These are phyloP conservation scores for Sechiopsis laciniata DNA, from an alignment of 306 rosid genomes.

Conservation along the genomic window DNA sequence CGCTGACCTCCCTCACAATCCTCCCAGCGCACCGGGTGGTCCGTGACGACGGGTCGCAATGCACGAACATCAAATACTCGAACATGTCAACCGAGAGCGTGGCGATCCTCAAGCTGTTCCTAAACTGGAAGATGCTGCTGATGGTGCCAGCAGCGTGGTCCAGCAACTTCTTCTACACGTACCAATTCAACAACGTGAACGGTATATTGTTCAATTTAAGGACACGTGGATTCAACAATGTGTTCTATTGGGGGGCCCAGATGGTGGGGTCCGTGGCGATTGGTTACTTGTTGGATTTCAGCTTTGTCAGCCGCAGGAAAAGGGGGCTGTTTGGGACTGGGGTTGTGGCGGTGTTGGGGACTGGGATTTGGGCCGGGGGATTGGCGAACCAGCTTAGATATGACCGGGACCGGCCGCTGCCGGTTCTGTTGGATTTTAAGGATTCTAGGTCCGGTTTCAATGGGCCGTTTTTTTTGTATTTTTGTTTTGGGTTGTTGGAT, in stretches of 20 bases:
- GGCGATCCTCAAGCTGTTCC: conserved; percentile 49
- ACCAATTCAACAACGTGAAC: conserved; percentile 80
- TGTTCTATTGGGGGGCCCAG: conserved; percentile 90
- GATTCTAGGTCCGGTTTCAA: conserved; percentile 44
- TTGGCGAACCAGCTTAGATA: conserved; percentile 62
- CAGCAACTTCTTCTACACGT: conserved; percentile 75
- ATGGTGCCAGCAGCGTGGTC: conserved; percentile 81
- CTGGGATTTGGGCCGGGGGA: conserved; percentile 77
- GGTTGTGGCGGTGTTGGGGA: conserved; percentile 47
- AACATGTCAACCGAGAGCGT: conserved; percentile 37
- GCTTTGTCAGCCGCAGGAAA: conserved; percentile 61
- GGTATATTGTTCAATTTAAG: conserved; percentile 55
- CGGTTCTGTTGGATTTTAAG: conserved; percentile 55
- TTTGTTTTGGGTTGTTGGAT: conserved; percentile 77
- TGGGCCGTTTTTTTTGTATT: conserved; percentile 76
- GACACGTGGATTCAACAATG: conserved; percentile 86
- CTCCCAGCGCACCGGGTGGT: conserved; percentile 58
- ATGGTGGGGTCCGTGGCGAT: conserved; percentile 79
- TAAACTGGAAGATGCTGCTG: conserved; percentile 76
- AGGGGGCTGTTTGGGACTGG: conserved; percentile 65
- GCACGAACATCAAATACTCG: conserved; percentile 58
- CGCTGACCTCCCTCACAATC: conserved; percentile 45
- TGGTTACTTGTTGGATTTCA: conserved; percentile 74
- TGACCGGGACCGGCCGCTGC: conserved; percentile 10
- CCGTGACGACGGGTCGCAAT: conserved; percentile 65